A percentile compares a stretch with the other conserved stretches of the same genome.
These are phyloP conservation scores for Multifurca ochricompacta DNA, from an alignment of 768 basidiomycete genomes.

Conservation along the genomic window DNA sequence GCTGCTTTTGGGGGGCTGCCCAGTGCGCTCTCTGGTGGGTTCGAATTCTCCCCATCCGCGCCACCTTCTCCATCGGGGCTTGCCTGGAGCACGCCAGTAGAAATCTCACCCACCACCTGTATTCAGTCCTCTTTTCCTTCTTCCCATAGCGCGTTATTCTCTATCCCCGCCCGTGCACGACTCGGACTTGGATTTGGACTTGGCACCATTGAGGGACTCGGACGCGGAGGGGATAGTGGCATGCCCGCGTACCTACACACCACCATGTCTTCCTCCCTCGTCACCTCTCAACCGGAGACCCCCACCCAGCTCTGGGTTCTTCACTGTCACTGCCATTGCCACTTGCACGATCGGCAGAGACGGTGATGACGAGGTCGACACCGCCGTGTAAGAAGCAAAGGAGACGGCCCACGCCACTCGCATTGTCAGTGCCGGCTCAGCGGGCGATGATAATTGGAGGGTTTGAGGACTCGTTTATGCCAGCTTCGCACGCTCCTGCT, in stretches of 20 bases:
- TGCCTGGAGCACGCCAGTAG: background rate
- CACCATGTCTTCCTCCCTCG: background rate
- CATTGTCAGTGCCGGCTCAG: background rate
- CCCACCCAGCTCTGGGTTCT: too few relatives aligned
- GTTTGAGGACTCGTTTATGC: slow-evolving; percentile 12
- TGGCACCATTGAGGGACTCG: too few relatives aligned
- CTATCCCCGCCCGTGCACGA: slow-evolving; percentile 15
- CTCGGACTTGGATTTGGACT: background rate
- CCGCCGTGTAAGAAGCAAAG: background rate
- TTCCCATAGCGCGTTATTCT: background rate
- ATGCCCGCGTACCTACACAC: background rate
- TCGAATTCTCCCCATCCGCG: background rate
- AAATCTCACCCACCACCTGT: background rate
- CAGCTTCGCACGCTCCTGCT: too few relatives aligned
- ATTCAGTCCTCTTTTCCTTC: background rate
- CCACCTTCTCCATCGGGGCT: background rate
- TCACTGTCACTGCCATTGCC: too few relatives aligned
- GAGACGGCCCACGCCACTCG: background rate
- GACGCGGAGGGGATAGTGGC: background rate
- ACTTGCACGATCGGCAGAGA: too few relatives aligned
- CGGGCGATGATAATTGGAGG: too few relatives aligned
- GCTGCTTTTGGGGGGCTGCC: background rate
- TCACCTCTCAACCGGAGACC: too few relatives aligned
- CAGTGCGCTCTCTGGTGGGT: background rate
- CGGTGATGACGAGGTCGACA: too few relatives aligned